Evolutionary conservation across 257 asterid genomes (phyloP).

Genomic region (Forsythia suspensa): DNA sequence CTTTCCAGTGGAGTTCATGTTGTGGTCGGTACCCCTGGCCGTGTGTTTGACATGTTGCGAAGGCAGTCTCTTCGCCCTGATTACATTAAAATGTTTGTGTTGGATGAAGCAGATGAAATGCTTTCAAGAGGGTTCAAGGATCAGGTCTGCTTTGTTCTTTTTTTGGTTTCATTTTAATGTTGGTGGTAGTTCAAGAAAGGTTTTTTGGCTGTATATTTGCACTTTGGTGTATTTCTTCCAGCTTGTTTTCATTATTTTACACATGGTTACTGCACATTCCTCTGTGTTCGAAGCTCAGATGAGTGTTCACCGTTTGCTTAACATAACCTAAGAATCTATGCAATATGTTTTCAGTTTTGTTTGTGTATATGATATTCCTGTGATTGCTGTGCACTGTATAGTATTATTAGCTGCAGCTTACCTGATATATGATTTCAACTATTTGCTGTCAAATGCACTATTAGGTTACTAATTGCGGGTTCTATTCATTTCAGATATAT

Average conservation of each 20-base stretch:
- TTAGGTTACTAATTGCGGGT: neutral
- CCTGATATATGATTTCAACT: neutral
- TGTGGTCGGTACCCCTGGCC: conserved; percentile 72
- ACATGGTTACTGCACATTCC: neutral
- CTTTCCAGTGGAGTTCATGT: conserved; percentile 68
- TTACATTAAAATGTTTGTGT: conserved; percentile 61
- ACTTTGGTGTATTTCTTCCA: neutral
- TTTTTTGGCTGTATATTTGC: neutral
- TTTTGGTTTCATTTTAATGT: neutral
- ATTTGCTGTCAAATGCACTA: neutral
- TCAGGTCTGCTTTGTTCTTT: conserved; percentile 37
- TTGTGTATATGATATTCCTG: neutral
- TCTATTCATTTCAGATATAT: conserved; percentile 36
- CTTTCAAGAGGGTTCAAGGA: conserved; percentile 70
- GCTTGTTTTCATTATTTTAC: neutral
- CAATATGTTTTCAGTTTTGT: neutral
- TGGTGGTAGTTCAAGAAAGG: neutral
- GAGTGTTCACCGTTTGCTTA: neutral
- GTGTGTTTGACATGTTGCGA: conserved; percentile 59
- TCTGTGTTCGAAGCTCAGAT: neutral
- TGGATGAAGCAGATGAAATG: conserved; percentile 71
- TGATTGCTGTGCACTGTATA: neutral
- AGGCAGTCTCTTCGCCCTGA: conserved; percentile 61
- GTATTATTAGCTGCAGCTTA: neutral
- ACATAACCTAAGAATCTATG: neutral